Conservation (phyloP, 148 eudicot species). For the Cornus suecica region DNA sequence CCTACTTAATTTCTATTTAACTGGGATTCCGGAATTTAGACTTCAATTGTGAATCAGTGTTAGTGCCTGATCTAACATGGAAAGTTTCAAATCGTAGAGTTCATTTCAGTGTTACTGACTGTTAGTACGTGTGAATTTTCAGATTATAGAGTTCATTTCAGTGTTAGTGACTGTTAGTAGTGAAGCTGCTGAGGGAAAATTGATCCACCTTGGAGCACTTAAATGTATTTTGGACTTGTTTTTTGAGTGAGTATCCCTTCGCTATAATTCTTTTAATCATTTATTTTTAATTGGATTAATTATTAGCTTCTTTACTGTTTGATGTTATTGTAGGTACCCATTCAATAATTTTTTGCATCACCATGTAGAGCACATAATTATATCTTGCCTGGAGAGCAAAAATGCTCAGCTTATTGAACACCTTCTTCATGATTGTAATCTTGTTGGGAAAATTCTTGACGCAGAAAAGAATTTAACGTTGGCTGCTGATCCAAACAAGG, state of each 20-base stretch:
- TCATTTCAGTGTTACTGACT: too few relatives aligned
- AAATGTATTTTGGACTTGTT: conserved; percentile 69
- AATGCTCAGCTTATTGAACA: conserved; percentile 63
- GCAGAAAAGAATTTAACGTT: conserved; percentile 61
- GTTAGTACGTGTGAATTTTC: conserved; percentile 13
- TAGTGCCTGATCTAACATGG: too few relatives aligned
- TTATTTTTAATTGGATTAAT: conserved; percentile 8
- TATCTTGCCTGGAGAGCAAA: conserved; percentile 85
- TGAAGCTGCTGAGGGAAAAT: conserved; percentile 87
- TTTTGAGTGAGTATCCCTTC: conserved; percentile 58
- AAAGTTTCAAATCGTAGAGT: conserved; percentile 40
- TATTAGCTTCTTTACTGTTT: conserved; percentile 2
- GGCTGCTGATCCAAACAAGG: conserved; percentile 61
- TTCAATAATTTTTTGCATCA: conserved; percentile 96
- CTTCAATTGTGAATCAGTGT: too few relatives aligned
- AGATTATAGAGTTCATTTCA: conserved; percentile 90
- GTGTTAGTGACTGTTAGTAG: conserved; percentile 72
- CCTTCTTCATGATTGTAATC: conserved; percentile 83
- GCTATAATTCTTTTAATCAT: background rate
- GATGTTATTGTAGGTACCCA: conserved; percentile 61
- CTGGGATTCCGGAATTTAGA: conserved; percentile 3
- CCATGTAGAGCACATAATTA: conserved; percentile 69
- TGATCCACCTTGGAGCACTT: conserved; percentile 81
- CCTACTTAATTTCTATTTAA: conserved; percentile 1
- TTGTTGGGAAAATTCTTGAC: conserved; percentile 75